Percentiles rank a stretch among this genome's conserved stretches.
phyloP scores from a whole-genome alignment of 257 asterid species.

The Jacaranda copaia region DNA sequence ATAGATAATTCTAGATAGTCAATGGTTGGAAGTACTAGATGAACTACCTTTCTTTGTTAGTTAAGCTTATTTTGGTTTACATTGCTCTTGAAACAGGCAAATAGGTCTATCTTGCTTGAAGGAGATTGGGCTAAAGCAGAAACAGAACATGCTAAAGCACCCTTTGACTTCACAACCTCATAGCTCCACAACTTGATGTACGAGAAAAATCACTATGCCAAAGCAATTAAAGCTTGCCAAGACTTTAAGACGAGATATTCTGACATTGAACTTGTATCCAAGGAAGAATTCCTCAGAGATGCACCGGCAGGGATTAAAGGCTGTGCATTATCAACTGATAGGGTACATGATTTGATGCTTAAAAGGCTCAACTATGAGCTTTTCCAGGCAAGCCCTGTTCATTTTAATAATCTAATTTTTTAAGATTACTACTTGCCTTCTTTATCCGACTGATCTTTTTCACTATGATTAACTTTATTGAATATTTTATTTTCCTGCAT shows the following conservation, averaged over 20 bases:
- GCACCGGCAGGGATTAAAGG: slow-evolving; percentile 82
- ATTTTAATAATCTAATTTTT: slow-evolving; percentile 4
- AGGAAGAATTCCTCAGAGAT: slow-evolving; percentile 82
- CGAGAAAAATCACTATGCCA: slow-evolving; percentile 93
- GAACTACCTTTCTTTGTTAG: neutral
- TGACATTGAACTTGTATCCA: slow-evolving; percentile 87
- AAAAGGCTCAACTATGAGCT: slow-evolving; percentile 93
- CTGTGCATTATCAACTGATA: slow-evolving; percentile 65
- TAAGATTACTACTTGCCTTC: neutral
- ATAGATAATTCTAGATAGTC: slow-evolving; percentile 12
- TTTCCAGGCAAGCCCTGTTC: slow-evolving; percentile 61
- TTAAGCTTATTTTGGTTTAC: slow-evolving; percentile 33
- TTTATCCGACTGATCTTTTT: neutral
- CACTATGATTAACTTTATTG: slow-evolving; percentile 6
- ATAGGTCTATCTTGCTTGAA: slow-evolving; percentile 94
- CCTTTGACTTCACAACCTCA: slow-evolving; percentile 83
- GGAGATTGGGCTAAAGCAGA: slow-evolving; percentile 88
- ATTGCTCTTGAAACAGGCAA: slow-evolving; percentile 62
- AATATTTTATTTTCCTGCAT: neutral
- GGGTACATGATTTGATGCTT: slow-evolving; percentile 83
- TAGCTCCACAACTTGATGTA: slow-evolving; percentile 97
- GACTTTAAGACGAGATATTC: slow-evolving; percentile 90
- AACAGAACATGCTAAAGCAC: slow-evolving; percentile 91
- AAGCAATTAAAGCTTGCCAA: slow-evolving; percentile 96
- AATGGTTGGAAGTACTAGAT: neutral